phyloP scores from a whole-genome alignment of 352 stramenopile genomes.

The Globisporangium orthogonon region DNA sequence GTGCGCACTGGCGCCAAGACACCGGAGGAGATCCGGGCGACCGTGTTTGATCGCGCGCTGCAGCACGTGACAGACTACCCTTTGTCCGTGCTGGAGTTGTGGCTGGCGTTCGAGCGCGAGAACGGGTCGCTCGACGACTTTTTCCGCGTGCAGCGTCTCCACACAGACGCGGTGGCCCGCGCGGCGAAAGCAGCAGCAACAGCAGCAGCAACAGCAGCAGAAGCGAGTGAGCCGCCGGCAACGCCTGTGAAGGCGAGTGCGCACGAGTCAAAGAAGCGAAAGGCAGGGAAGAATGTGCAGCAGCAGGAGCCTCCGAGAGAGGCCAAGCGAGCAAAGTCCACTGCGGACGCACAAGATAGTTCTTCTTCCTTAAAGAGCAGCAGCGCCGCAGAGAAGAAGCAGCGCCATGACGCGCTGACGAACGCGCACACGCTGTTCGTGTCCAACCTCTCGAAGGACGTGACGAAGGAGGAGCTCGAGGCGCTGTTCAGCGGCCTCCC shows the following conservation, averaged over 20 bases:
- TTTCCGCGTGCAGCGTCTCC: constrained; percentile 22
- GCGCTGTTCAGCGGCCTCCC: constrained; percentile 45
- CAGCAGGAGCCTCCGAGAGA: background rate
- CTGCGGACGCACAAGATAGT: background rate
- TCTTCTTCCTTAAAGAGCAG: background rate
- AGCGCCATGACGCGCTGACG: constrained; percentile 26
- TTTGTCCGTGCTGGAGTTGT: constrained; percentile 27
- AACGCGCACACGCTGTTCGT: constrained; percentile 68
- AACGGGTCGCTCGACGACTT: constrained; percentile 32
- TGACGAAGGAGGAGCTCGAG: constrained; percentile 38
- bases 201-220: background rate
- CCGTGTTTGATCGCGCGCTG: constrained; percentile 35
- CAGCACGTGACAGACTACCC: constrained; percentile 28
- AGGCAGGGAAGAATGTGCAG: background rate
- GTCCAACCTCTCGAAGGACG: constrained; percentile 58
- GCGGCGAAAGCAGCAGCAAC: background rate
- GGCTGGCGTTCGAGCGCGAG: constrained; percentile 49
- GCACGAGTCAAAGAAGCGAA: constrained; percentile 17
- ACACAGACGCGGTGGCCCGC: constrained; percentile 16
- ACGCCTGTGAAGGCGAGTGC: constrained; percentile 11
- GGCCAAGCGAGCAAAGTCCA: constrained; percentile 22
- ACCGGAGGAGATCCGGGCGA: constrained; percentile 19
- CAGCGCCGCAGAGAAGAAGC: constrained; percentile 23
- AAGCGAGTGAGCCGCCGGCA: background rate
- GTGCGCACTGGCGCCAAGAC: constrained; percentile 12